These are phyloP conservation scores for Limonomyces culmigenus DNA, from an alignment of 1,284 basidiomycete species.

Conservation along the genomic window DNA sequence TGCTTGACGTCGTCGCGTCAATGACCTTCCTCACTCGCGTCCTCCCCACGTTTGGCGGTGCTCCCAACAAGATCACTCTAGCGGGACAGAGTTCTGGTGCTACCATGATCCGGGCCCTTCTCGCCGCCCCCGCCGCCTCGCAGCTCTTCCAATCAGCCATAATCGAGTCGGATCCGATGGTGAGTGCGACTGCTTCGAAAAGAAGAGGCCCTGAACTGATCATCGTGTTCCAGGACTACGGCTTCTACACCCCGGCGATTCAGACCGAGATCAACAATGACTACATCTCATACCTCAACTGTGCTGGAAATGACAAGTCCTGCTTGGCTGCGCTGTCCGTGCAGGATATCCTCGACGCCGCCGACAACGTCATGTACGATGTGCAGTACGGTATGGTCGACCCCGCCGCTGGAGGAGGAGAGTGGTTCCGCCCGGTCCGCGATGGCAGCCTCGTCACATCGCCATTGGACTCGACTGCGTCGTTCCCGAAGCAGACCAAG, in stretches of 20 bases:
- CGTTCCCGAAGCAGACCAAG: constrained; percentile 40
- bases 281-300: constrained; percentile 34
- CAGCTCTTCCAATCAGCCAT: constrained; percentile 59
- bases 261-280: constrained; percentile 35
- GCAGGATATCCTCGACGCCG: constrained; percentile 30
- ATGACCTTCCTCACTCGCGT: constrained; percentile 47
- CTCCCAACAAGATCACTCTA: constrained; percentile 48
- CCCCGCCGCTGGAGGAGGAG: constrained; percentile 30
- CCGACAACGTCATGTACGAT: constrained; percentile 21
- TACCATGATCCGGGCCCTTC: constrained; percentile 58
- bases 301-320: constrained; percentile 23
- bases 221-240: constrained; percentile 36
- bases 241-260: constrained; percentile 39
- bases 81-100: constrained; percentile 85
- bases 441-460: constrained; percentile 43
- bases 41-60: constrained; percentile 56
- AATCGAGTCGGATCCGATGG: constrained; percentile 77
- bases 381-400: constrained; percentile 25
- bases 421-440: constrained; percentile 44
- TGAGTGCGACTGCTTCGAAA: constrained; percentile 15
- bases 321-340: constrained; percentile 38
- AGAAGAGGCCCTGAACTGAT: neutral
- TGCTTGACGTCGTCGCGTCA: constrained; percentile 54
- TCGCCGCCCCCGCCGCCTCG: constrained; percentile 47
- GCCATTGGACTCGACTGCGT: constrained; percentile 35